Evolutionary conservation across 495 filamentous ascomycete species (phyloP), one percentile per base, ranked within the genome.

Genomic region (Jackrogersella multiformis): DNA sequence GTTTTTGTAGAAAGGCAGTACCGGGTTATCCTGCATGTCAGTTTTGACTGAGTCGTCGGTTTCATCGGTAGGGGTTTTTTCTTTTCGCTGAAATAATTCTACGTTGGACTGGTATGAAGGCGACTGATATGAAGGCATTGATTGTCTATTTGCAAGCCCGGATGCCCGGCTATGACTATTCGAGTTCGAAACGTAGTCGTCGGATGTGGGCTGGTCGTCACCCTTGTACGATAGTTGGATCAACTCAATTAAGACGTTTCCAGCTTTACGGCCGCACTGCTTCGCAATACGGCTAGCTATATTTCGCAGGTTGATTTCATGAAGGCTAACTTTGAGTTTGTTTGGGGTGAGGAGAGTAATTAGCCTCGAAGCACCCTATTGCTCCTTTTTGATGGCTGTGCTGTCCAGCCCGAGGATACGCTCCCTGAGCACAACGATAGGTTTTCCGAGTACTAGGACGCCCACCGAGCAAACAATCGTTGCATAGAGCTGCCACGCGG

Each of bases 401-500:
- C 41, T 55, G 34, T 61, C 56, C 36, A 42, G 15, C 15, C 51
- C 51, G 24, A 69, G 56, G 8, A 69, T 15, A 12, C 45, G 26
- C 28, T 53, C 56, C 12, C 52, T 41, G 7, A 64, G 15, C 3
- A 61, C 32, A 30, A 39, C 51, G 2, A 45, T 41, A 26, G 66
- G 66, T 10, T 6, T n/a, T 13, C 56, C 49, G 30, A 69, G 36
- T n/a, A 64, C 13, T 1, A 53, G 12, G 10, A 86, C 85, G 0
- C 86, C 86, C 1, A 89, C 0, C 9, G 90, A 74, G 67, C 89
- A 94, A 26, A 89, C 73, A 1, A 84, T 39, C 8, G 89, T 89
- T 21, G 87, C 85, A 39, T 84, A 76, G 8, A 87, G 68, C 72
- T 93, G 90, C 82, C 82, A 88, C 2, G 80, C 30, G 2, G 41